Conservation (phyloP, 371 early-diverging fungal genomes). For the Actinomortierella wolfii region DNA sequence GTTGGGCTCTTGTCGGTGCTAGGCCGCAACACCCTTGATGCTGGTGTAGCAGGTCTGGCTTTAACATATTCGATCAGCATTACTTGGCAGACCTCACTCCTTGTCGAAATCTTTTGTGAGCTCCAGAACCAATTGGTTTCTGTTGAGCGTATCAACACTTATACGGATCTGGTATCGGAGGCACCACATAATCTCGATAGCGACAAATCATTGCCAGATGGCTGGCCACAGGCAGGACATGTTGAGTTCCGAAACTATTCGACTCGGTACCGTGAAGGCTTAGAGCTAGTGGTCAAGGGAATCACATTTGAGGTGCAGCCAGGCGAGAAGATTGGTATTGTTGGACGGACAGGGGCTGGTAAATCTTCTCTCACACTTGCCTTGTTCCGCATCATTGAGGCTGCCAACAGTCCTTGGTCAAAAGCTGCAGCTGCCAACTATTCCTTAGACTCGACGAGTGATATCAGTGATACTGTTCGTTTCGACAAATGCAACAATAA, state of each 20-base stretch:
- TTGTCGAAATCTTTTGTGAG: constrained; percentile 52
- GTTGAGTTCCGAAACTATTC: constrained; percentile 61
- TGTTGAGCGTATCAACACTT: constrained; percentile 73
- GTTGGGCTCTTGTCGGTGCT: constrained; percentile 57
- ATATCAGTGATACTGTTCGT: too few species aligned
- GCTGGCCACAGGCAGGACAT: constrained; percentile 65
- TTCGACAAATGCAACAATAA: too few species aligned
- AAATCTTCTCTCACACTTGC: constrained; percentile 71
- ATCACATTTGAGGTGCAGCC: constrained; percentile 56
- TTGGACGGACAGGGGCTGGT: constrained; percentile 67
- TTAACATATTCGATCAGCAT: constrained; percentile 83
- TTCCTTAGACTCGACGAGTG: too few species aligned
- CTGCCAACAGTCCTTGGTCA: constrained; percentile 46
- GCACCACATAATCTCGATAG: constrained; percentile 47
- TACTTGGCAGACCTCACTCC: constrained; percentile 66
- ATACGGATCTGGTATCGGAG: constrained; percentile 61
- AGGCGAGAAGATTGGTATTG: constrained; percentile 62
- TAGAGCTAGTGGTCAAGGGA: constrained; percentile 62
- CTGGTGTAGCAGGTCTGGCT: constrained; percentile 75
- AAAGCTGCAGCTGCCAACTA: too few species aligned
- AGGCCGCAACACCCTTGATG: constrained; percentile 10
- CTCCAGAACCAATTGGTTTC: constrained; percentile 63
- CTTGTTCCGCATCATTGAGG: constrained; percentile 72
- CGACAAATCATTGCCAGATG: constrained; percentile 10
- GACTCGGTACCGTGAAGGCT: constrained; percentile 60